Base-by-base conservation (phyloP, 192 early-diverging fungal species). In the Linnemannia zychae region DNA sequence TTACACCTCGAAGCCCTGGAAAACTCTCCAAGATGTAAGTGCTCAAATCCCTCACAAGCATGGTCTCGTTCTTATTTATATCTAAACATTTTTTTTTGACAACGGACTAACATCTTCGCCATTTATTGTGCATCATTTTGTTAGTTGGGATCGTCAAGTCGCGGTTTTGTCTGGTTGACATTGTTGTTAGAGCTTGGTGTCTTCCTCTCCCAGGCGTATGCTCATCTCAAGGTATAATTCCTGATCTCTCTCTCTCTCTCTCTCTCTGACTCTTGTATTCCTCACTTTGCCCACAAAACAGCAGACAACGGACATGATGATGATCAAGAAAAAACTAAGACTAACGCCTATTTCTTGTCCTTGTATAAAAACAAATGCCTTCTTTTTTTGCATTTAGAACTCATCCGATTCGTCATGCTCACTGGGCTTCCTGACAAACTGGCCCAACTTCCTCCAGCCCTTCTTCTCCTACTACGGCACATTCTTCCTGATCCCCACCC, bases 111-210 rank as follows among this genome's bases (percentile, higher is more conserved):
- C 68, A 34, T 12, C 44, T 65, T 22, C 0, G 20, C 28, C 15
- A 9, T 18, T n/a, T 46, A 9, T n/a, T 65, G 1, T 24, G 22
- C 71, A n/a, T 72, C 9, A 9, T 9, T 44, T 24, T 40, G 0
- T 20, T 24, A 69, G 67, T 18, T 78, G n/a, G 77, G 77, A 15
- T 72, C 77, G 31, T 72, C 77, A 46, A 78, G 77, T 52, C 24
- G 52, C 7, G 77, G 77, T 3, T 71, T 72, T 69, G 77, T 78
- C 18, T 78, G 77, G 77, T 28, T 78, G 53, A 71, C 77, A 9
- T 60, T 78, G 44, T 1, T 63, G n/a, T 34, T 78, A 17, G 77
- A 78, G 20, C 28, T 78, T 9, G 18, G 4, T 7, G 53, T 72
- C 34, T 78, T 78, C 44, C 17, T 78, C 34, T 57, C 34, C 1